A percentile compares a stretch with the other conserved stretches of the same genome.
These are phyloP conservation scores for Mycena alexandri DNA, from an alignment of 768 basidiomycete genomes.

Conservation along the genomic window DNA sequence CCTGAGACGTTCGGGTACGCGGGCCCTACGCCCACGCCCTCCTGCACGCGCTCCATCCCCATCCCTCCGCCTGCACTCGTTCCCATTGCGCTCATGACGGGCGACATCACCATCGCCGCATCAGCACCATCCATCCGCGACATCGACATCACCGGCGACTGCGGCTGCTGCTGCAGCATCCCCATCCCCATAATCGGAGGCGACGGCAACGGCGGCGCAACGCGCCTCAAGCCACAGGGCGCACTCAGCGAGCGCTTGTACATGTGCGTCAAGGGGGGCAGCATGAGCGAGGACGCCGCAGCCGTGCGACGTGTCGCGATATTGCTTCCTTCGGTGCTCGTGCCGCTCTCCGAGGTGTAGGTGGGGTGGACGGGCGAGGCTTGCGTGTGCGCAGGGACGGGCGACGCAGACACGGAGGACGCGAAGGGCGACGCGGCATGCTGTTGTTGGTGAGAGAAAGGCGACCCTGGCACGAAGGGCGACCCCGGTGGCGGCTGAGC, in stretches of 20 bases:
- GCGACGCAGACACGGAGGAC: conserved; percentile 8
- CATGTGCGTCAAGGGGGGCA: conserved; percentile 67
- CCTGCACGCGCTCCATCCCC: background rate
- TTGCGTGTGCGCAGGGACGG: conserved; percentile 5
- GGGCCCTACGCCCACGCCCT: background rate
- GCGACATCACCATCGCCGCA: too few relatives aligned
- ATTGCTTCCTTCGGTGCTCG: background rate
- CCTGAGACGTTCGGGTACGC: too few relatives aligned
- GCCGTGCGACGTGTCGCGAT: background rate
- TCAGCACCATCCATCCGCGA: too few relatives aligned
- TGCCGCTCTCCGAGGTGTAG: too few relatives aligned
- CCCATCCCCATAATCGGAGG: background rate
- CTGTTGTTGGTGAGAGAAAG: background rate
- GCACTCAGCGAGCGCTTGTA: conserved; percentile 75
- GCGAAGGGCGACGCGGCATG: background rate
- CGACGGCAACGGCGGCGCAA: conserved; percentile 16
- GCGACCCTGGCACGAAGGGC: too few relatives aligned
- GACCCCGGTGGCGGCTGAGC: background rate
- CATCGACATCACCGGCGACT: conserved; percentile 1
- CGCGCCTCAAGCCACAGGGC: conserved; percentile 42
- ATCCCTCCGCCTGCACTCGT: too few relatives aligned
- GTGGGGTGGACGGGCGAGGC: background rate
- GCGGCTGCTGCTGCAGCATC: background rate
- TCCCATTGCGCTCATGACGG: too few relatives aligned
- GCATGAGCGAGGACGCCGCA: conserved; percentile 29